These are phyloP conservation scores for Boletus coccyginus DNA, from an alignment of 768 basidiomycete genomes.

Conservation along the genomic window DNA sequence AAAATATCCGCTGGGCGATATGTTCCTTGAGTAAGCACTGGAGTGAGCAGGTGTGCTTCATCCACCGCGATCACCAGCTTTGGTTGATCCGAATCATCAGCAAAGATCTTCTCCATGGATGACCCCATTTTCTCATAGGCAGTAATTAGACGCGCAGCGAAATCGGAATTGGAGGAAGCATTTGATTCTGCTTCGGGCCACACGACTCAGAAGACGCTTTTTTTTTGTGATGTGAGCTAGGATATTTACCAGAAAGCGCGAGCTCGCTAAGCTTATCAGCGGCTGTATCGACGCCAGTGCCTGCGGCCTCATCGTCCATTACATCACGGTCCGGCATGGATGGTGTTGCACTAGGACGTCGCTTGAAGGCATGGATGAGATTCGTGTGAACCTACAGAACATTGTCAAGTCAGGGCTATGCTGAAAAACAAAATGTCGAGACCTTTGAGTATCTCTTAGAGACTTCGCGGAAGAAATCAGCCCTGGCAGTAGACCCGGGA, in stretches of 20 bases:
- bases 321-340: neutral
- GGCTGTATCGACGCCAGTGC: neutral
- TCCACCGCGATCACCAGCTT: slow-evolving; percentile 18
- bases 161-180: too few species aligned
- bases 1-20: slow-evolving; percentile 8
- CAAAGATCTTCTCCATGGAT: neutral
- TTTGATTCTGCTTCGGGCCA: neutral
- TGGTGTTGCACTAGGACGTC: neutral
- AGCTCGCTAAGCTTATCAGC: neutral
- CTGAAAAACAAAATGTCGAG: neutral
- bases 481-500: neutral
- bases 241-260: neutral
- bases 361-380: neutral
- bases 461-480: neutral
- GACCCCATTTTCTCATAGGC: neutral
- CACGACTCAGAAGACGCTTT: neutral
- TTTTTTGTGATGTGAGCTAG: neutral
- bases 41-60: slow-evolving; percentile 7
- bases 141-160: neutral
- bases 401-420: neutral
- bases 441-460: neutral
- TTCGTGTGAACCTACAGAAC: neutral
- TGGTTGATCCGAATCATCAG: neutral
- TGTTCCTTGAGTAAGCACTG: neutral
- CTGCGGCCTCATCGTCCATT: too few species aligned